Evolutionary conservation across 176 grass and related monocot genomes (phyloP), one percentile per base, ranked within the genome.

Genomic region (Bromus sterilis): DNA sequence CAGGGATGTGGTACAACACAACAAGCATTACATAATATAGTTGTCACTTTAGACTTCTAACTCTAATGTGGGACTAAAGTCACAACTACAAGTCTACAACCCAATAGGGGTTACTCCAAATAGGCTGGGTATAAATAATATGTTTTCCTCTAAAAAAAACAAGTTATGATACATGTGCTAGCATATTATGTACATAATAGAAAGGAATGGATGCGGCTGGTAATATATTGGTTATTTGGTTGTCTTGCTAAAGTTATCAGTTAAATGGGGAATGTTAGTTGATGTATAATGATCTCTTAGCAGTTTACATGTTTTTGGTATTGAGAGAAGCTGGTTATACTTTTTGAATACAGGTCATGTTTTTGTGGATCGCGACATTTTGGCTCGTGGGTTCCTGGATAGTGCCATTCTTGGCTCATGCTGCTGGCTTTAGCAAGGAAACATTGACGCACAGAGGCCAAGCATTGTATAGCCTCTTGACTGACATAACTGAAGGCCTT

Each of bases 341-440:
- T 82, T 74, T 39, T 14, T 71, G 66, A 76, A 81, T 74, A 13
- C 88, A 99, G 96, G 90, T 99, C 42, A 99, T 99, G 96, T 82
- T 99, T 82, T 82, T 93, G 56, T 95, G 96, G 96, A 89, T 99
- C 58, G 88, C 90, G 64, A 89, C 96, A 41, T 99, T 98, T 87
- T 99, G 96, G 96, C 80, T 95, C 58, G 96, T 93, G 46, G 96
- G 96, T 83, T 99, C 96, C 62, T 99, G 93, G 96, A 95, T 99
- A 86, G 89, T 99, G 37, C 96, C 96, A 20, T 95, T 99, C 82
- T 82, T 95, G 56, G 96, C 91, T 77, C 96, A 95, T 88, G 85
- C 81, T 40, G 88, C 88, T 77, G 96, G 93, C 49, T 95, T 93
- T 82, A 93, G 89, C 88, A 99, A 95, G 83, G 93, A 95, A 84